Base-by-base conservation (phyloP, 2,329 filamentous ascomycete genomes). In the Colletotrichum sp. region DNA sequence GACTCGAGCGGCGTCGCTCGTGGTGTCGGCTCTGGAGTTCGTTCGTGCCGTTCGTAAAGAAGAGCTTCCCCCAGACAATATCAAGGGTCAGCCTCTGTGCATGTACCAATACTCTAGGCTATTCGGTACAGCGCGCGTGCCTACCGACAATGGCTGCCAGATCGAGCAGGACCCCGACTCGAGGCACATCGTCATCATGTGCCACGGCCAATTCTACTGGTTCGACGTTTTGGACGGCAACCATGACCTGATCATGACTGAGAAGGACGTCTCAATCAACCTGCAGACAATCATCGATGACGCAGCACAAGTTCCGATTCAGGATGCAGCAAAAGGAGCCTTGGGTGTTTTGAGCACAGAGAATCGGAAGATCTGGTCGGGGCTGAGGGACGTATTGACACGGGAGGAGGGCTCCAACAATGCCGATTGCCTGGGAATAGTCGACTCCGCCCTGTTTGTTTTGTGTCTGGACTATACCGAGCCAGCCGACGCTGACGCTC, bases 41-140 rank as follows among this genome's bases (percentile, higher is more conserved):
- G 96, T 99, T 30, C 91, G 97, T 76, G 97, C 97, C 4, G 96
- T 99, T 3, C 92, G 96, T 44, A 95, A 94, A 80, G 97, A 99
- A 84, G 97, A 99, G 82, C 89, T 99, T 10, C 94, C 95, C 1
- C 96, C 97, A 0, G 97, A 99, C 85, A 96, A 90, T 2, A 86
- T 98, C 77, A 94, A 94, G 80, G 95, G 95, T 24, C 94, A 92
- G 26, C 96, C 97, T 0, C 89, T 99, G 21, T 97, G 95, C 89
- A 99, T 99, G 97, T 98, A 98, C 84, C 97, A 99, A 84, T 99
- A 98, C 86, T 98, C 96, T 1, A 92, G 96, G 21, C 89, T 99
- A 32, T 99, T 99, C 81, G 97, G 97, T 68, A 99, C 97, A 1
- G 96, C 97, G 62, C 92, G 97, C 79, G 95, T 99, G 10, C 97